These are phyloP conservation scores for Myxozyma kluyveri DNA, from an alignment of 805 yeast genomes.

Conservation along the genomic window DNA sequence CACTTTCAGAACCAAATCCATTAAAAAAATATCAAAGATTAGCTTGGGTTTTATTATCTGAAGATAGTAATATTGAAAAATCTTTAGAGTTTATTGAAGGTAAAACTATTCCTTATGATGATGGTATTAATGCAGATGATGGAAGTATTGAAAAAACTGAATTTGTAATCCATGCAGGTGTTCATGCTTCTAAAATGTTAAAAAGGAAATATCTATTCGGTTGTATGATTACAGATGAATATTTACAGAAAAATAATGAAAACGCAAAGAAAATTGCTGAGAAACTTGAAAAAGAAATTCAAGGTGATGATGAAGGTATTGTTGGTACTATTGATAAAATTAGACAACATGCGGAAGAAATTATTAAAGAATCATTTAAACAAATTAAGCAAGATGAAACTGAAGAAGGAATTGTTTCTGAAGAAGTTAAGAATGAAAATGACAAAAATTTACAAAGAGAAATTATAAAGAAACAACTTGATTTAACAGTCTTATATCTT, in stretches of 20 bases:
- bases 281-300: slow-evolving; percentile 22
- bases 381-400: slow-evolving; percentile 11
- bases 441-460: background rate
- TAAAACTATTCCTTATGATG: slow-evolving; percentile 13
- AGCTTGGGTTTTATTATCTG: slow-evolving; percentile 24
- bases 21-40: slow-evolving; percentile 17
- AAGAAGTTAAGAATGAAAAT: slow-evolving; percentile 6
- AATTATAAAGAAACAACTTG: slow-evolving; percentile 19
- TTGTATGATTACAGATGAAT: slow-evolving; percentile 6
- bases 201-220: slow-evolving; percentile 19
- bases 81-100: slow-evolving; percentile 24
- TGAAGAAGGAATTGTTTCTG: slow-evolving; percentile 26
- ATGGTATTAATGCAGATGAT: background rate
- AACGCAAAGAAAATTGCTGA: slow-evolving; percentile 11
- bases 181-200: slow-evolving; percentile 10
- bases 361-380: slow-evolving; percentile 4
- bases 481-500: slow-evolving; percentile 20
- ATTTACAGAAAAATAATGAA: slow-evolving; percentile 10
- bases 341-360: slow-evolving; percentile 12
- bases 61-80: slow-evolving; percentile 12
- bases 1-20: slow-evolving; percentile 29
- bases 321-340: slow-evolving; percentile 11
- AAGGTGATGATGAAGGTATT: slow-evolving; percentile 6
- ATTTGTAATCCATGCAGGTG: slow-evolving; percentile 24
- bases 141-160: slow-evolving; percentile 2